These are phyloP conservation scores for Centrapalus pauciflorus DNA, from an alignment of 129 eudicot genomes.

Conservation along the genomic window DNA sequence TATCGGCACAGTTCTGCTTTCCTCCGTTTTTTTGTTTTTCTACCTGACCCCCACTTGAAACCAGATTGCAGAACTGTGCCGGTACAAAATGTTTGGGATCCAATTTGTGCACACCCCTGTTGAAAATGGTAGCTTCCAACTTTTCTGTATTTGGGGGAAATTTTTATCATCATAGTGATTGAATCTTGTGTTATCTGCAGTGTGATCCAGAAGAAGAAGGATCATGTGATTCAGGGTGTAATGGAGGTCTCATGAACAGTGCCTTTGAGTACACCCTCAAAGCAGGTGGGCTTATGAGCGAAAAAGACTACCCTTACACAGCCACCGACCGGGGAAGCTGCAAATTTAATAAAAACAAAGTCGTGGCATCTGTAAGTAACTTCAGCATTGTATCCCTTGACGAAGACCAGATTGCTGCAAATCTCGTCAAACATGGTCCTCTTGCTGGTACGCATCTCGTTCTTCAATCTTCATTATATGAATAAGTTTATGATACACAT, in stretches of 20 bases:
- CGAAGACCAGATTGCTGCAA: slow-evolving; percentile 86
- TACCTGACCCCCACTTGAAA: no score
- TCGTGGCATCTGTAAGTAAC: slow-evolving; percentile 65
- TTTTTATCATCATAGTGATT: background rate
- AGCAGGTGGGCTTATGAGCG: slow-evolving; percentile 78
- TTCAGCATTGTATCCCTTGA: slow-evolving; percentile 66
- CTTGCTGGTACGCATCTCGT: slow-evolving; percentile 53
- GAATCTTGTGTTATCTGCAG: slow-evolving; percentile 24
- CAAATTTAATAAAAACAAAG: slow-evolving; percentile 63
- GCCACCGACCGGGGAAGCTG: slow-evolving; percentile 59
- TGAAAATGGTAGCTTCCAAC: no score
- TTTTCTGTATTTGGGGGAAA: no score
- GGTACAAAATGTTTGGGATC: no score
- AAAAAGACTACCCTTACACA: slow-evolving; percentile 74
- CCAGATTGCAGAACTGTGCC: no score
- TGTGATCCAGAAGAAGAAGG: slow-evolving; percentile 75
- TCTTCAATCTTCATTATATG: background rate
- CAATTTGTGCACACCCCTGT: no score
- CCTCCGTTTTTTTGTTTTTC: no score
- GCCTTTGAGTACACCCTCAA: slow-evolving; percentile 75
- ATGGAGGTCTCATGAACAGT: slow-evolving; percentile 80
- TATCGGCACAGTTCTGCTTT: no score
- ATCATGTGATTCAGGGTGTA: slow-evolving; percentile 76
- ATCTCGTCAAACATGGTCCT: slow-evolving; percentile 81
- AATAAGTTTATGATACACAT: no score